Evolutionary conservation across 495 filamentous ascomycete species (phyloP).

Genomic region (Xylaria bambusicola): DNA sequence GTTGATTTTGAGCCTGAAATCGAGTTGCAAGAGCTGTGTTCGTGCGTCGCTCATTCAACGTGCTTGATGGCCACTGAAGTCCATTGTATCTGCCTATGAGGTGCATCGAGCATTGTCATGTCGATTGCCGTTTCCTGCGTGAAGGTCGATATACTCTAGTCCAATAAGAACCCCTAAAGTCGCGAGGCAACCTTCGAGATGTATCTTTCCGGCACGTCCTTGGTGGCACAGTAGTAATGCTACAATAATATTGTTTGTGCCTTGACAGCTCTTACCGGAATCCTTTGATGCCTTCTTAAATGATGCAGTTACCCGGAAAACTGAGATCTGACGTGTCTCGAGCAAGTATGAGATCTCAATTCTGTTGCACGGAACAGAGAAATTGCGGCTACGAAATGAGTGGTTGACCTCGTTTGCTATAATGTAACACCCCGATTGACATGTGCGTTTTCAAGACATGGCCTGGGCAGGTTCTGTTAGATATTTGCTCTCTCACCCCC

Average conservation of each 20-base stretch:
- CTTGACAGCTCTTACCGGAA: no score
- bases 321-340: neutral
- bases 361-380: neutral
- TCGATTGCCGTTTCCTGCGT: neutral
- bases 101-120: neutral
- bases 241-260: neutral
- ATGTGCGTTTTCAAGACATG: neutral
- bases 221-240: no score
- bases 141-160: neutral
- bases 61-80: neutral
- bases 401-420: neutral
- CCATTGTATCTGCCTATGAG: neutral
- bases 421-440: neutral
- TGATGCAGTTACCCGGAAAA: neutral
- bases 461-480: no score
- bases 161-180: neutral
- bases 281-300: neutral
- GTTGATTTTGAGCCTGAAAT: no score
- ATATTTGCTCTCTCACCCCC: no score
- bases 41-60: neutral
- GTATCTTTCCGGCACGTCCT: neutral
- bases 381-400: neutral
- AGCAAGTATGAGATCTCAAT: neutral
- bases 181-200: neutral
- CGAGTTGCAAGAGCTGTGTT: neutral